Evolutionary conservation across 345 rosid species (phyloP).

Genomic region (Sonneratia caseolaris): DNA sequence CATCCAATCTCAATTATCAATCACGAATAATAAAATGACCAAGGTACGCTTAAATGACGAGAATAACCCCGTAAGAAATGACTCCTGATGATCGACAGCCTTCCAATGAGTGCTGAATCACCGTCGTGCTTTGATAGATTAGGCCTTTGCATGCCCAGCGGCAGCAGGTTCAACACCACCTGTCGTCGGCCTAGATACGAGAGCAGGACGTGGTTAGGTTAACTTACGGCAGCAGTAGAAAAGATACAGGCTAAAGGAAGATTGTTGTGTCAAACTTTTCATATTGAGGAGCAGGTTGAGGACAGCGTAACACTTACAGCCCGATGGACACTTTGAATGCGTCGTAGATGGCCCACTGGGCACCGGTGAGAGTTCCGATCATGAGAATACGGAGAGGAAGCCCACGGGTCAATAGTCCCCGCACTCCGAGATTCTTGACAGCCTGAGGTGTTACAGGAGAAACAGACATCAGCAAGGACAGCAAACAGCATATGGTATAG

Average conservation of each 20-base stretch:
- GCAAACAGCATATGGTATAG: background rate
- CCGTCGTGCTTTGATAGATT: constrained; percentile 4
- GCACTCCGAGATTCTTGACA: constrained; percentile 53
- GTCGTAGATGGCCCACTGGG: constrained; percentile 92
- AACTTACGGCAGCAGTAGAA: too few relatives aligned
- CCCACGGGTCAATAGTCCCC: constrained; percentile 83
- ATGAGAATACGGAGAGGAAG: constrained; percentile 90
- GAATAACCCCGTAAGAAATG: constrained; percentile 13
- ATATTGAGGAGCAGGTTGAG: background rate
- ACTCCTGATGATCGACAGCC: background rate
- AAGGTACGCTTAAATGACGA: constrained; percentile 8
- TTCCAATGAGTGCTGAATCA: background rate
- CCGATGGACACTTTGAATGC: constrained; percentile 86
- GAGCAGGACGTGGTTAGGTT: constrained; percentile 3
- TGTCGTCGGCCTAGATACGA: constrained; percentile 76
- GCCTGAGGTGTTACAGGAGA: constrained; percentile 42
- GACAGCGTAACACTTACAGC: constrained; percentile 45
- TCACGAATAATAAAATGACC: constrained; percentile 20
- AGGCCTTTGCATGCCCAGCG: constrained; percentile 30
- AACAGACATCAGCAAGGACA: background rate
- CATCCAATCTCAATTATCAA: constrained; percentile 3
- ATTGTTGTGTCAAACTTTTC: background rate
- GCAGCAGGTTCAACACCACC: constrained; percentile 76
- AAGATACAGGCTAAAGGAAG: background rate
- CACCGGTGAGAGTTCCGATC: constrained; percentile 93